Evolutionary conservation across 139 green algal species (phyloP).

Genomic region (Chlamydomonas eustigma): DNA sequence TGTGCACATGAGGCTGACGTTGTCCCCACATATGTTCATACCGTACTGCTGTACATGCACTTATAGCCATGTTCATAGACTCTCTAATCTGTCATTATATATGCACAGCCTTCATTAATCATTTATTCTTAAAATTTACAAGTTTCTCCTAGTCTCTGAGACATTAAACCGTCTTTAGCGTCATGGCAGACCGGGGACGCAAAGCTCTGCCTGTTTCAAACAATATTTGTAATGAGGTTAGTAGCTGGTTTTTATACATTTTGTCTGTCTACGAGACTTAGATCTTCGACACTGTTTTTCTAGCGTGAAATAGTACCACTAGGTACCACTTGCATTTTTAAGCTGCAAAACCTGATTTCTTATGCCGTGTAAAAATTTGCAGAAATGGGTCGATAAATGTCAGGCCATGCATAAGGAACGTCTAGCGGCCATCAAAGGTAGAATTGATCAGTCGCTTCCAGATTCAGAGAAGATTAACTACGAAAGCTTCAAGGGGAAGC

Average conservation of each 20-base stretch:
- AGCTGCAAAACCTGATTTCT: not conserved
- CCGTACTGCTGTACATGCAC: no score
- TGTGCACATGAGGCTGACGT: no score
- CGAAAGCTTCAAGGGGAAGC: not conserved
- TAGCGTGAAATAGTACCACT: not conserved
- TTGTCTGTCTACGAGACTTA: not conserved
- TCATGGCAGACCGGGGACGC: constrained; percentile 2
- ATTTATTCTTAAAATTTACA: no score
- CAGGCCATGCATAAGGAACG: constrained; percentile 9
- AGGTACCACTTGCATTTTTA: not conserved
- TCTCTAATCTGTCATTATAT: no score
- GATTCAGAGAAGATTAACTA: not conserved
- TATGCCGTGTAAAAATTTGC: not conserved
- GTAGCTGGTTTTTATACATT: not conserved
- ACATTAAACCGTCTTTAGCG: not conserved
- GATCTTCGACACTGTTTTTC: not conserved
- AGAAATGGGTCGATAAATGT: not conserved
- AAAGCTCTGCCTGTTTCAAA: not conserved
- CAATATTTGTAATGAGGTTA: not conserved
- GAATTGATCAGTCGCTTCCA: not conserved
- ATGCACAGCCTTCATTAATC: no score
- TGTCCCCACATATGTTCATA: no score
- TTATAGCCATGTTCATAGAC: no score
- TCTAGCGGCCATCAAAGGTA: not conserved
- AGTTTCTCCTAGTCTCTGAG: not conserved